Percentiles rank a stretch among this genome's conserved stretches.
These are phyloP conservation scores for Termitomyces sp. DNA, from an alignment of 768 basidiomycete species.

Conservation along the genomic window DNA sequence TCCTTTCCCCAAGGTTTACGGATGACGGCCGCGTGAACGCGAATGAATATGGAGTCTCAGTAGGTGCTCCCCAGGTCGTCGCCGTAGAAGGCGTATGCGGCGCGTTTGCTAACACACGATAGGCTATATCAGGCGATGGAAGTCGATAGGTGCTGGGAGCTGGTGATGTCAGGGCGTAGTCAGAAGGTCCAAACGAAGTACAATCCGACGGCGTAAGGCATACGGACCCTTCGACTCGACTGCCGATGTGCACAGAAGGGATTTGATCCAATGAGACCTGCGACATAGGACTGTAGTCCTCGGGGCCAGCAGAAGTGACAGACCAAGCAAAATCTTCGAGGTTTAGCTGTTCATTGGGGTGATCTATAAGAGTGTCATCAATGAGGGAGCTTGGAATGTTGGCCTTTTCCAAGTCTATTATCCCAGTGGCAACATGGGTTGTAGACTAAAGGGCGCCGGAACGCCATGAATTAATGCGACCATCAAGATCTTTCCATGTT, in stretches of 20 bases:
- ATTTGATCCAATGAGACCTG: conserved; percentile 30
- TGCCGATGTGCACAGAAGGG: conserved; percentile 52
- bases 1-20: conserved; percentile 41
- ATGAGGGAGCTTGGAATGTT: conserved; percentile 43
- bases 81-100: conserved; percentile 46
- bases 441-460: conserved; percentile 45
- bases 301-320: conserved; percentile 62
- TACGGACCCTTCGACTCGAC: conserved; percentile 52
- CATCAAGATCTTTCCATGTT: conserved; percentile 47
- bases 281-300: conserved; percentile 34
- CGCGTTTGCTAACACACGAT: conserved; percentile 47
- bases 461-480: conserved; percentile 63
- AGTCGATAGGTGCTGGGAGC: conserved; percentile 29
- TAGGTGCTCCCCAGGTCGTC: conserved; percentile 41
- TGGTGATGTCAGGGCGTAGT: conserved; percentile 36
- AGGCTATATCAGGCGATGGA: conserved; percentile 55
- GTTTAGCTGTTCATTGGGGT: conserved; percentile 40
- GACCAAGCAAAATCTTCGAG: conserved; percentile 69
- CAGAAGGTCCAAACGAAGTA: conserved; percentile 53
- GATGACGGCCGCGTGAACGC: conserved; percentile 26
- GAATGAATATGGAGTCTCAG: conserved; percentile 27
- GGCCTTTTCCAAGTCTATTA: conserved; percentile 44
- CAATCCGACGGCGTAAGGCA: conserved; percentile 45
- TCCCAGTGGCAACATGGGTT: conserved; percentile 43
- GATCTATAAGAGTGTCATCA: conserved; percentile 21